phyloP scores from a whole-genome alignment of 169 alveolate genomes.

The Eimeria zaria region DNA sequence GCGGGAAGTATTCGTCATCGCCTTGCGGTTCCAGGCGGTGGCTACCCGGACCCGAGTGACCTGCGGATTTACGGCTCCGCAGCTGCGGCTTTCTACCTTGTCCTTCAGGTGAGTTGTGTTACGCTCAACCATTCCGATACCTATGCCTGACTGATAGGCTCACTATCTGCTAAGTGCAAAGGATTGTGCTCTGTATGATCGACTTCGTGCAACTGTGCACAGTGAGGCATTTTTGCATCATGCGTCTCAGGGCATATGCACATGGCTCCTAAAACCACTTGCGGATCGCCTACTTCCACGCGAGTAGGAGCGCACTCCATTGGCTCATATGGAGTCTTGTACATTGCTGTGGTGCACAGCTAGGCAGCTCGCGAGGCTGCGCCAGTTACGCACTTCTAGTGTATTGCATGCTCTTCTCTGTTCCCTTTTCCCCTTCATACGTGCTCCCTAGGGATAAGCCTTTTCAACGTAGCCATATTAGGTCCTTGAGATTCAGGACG shows the following conservation, averaged over 20 bases:
- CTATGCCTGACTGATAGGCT: not conserved
- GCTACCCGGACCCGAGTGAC: slow-evolving; percentile 76
- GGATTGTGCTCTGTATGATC: not conserved
- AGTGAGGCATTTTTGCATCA: not conserved
- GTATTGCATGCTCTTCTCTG: not conserved
- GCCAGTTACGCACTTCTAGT: not conserved
- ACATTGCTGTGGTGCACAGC: not conserved
- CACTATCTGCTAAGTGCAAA: not conserved
- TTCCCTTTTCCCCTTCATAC: not conserved
- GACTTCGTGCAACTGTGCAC: not conserved
- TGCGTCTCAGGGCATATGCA: slow-evolving; percentile 78
- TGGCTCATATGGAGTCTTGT: not conserved
- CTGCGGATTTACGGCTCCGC: slow-evolving; percentile 75
- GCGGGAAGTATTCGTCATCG: slow-evolving; percentile 78
- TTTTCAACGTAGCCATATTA: not conserved
- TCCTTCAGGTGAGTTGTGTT: slow-evolving; percentile 44
- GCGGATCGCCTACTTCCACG: slow-evolving; percentile 81
- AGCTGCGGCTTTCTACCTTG: slow-evolving; percentile 40
- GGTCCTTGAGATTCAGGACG: not conserved
- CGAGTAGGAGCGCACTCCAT: slow-evolving; percentile 12
- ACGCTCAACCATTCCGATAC: not conserved
- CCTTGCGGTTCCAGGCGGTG: slow-evolving; percentile 67
- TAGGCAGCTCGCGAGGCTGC: not conserved
- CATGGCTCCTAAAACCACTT: slow-evolving; percentile 77
- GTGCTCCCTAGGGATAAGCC: not conserved